Evolutionary conservation across 176 grass and related monocot genomes (phyloP), one percentile per base, ranked within the genome.

Genomic region (Raddia distichophylla): DNA sequence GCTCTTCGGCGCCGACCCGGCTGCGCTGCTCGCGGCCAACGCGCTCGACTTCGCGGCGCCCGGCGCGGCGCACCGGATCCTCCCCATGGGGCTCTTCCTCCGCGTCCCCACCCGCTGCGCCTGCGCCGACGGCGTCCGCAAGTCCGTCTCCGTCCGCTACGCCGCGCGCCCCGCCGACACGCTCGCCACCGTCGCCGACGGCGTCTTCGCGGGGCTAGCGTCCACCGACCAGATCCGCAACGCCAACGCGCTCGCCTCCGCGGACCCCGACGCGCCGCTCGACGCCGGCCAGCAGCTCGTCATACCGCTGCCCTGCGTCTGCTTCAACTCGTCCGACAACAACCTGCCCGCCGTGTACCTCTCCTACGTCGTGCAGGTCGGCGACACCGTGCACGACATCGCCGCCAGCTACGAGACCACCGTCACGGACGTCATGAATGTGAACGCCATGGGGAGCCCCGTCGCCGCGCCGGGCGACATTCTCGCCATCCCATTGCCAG

Each of bases 311-410:
- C 91, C 94, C 9, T 97, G 94, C 82, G 86, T 87, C 71, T 97
- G 94, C 83, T 97, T 97, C 89, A 97, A 97, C 78, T 90, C 94
- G 10, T 84, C 91, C 13, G 94, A 97, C 67, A 94, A 94, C 75
- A 91, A 91, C 83, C 85, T 97, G 0, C 94, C 94, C 33, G 84
- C 94, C 0, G 27, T 92, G 15, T 97, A 97, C 88, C 86, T 97
- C 42, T 97, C 94, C 11, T 97, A 97, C 86, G 91, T 92, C 33
- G 89, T 97, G 45, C 87, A 74, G 43, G 87, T 82, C 10, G 94
- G 94, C 3, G 94, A 97, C 54, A 90, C 89, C 5, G 89, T 97
- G 14, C 87, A 83, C 19, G 76, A 48, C 67, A 88, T 97, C 43
- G 94, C 94, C 0, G 71, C 94, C 0, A 63, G 8, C n/a, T 97